Evolutionary conservation across 1,284 basidiomycete genomes (phyloP).

Genomic region (Pulveroboletus sp.): DNA sequence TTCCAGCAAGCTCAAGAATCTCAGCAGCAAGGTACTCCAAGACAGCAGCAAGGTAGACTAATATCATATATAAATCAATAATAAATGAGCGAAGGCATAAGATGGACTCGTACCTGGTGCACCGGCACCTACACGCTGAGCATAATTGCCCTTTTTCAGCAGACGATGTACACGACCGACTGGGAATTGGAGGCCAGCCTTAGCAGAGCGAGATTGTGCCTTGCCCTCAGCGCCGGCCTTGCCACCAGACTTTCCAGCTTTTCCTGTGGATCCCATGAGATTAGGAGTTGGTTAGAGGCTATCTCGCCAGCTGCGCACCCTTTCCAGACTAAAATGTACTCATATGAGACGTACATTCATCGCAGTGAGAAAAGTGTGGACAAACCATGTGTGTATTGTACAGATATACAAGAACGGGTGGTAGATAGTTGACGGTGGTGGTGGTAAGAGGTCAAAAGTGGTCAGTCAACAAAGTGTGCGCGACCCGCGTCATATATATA

Average conservation of each 20-base stretch:
- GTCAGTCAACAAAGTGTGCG: constrained; percentile 43
- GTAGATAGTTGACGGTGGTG: constrained; percentile 34
- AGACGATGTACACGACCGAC: constrained; percentile 93
- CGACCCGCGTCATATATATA: constrained; percentile 37
- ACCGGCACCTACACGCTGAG: constrained; percentile 77
- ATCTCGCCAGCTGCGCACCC: constrained; percentile 36
- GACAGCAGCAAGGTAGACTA: constrained; percentile 79
- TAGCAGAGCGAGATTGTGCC: constrained; percentile 76
- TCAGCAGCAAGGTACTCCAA: constrained; percentile 87
- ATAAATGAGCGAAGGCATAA: background rate
- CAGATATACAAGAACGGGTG: constrained; percentile 23
- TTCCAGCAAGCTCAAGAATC: constrained; percentile 88
- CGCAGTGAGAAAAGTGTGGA: constrained; percentile 1
- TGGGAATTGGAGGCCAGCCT: constrained; percentile 76
- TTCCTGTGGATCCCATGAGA: constrained; percentile 37
- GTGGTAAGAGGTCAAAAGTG: constrained; percentile 45
- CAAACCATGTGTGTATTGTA: constrained; percentile 42
- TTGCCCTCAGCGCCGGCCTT: constrained; percentile 58
- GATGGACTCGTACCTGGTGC: constrained; percentile 63
- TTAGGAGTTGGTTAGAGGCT: constrained; percentile 10
- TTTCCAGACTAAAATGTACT: constrained; percentile 47
- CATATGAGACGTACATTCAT: constrained; percentile 11
- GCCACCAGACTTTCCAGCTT: constrained; percentile 64
- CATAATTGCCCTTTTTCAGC: constrained; percentile 84
- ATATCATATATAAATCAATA: background rate